phyloP scores from a whole-genome alignment of 495 filamentous ascomycete species.

The Xylaria palmicola region DNA sequence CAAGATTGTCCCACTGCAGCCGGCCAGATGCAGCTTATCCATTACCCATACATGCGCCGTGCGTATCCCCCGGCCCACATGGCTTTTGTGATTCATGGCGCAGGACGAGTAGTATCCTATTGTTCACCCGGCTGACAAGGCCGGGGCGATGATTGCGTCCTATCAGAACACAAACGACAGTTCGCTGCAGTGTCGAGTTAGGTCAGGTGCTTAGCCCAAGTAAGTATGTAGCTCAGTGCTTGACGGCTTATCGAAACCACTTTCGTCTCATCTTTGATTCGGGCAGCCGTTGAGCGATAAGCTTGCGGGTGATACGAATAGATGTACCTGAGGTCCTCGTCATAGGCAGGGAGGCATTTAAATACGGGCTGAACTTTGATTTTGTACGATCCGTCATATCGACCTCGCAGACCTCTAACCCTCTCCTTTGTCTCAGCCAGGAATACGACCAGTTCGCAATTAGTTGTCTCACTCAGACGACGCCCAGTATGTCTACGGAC shows the following conservation, averaged over 20 bases:
- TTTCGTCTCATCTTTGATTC: neutral
- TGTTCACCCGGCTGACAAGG: no score
- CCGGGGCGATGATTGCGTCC: no score
- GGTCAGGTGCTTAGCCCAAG: no score
- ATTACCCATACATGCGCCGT: neutral
- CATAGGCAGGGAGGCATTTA: constrained; percentile 9
- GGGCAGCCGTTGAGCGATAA: constrained; percentile 4
- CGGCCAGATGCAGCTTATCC: neutral
- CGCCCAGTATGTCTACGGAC: constrained; percentile 22
- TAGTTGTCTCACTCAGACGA: neutral
- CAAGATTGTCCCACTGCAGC: neutral
- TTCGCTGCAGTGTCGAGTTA: no score
- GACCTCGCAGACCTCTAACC: neutral
- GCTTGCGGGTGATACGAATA: neutral
- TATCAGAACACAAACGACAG: no score
- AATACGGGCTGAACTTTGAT: neutral
- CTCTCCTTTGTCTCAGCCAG: neutral
- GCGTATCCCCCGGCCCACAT: no score
- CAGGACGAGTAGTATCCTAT: neutral
- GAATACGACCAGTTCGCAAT: neutral
- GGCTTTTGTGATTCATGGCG: no score
- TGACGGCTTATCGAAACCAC: neutral
- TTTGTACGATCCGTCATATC: neutral
- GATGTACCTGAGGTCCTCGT: neutral
- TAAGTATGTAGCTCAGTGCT: constrained; percentile 1